These are phyloP conservation scores for Penicillium sp. DNA, from an alignment of 2,329 filamentous ascomycete genomes.

Conservation along the genomic window DNA sequence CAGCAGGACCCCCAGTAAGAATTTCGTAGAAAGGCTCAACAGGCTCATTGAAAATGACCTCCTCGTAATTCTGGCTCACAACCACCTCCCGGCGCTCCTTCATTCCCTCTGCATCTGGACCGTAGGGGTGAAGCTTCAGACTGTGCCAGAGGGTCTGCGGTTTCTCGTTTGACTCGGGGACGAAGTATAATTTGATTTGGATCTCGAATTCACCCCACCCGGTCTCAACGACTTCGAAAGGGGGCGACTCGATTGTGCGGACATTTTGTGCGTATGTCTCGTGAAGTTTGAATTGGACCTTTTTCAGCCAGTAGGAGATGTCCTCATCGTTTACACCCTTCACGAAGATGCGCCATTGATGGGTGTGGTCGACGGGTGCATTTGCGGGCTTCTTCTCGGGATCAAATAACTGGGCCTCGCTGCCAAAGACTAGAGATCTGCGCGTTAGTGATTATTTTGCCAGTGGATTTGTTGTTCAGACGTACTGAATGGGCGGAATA, in stretches of 20 bases:
- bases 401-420: slow-evolving; percentile 76
- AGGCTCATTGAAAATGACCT: slow-evolving; percentile 96
- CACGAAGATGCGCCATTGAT: slow-evolving; percentile 95
- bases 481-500: slow-evolving; percentile 50
- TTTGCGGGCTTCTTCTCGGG: slow-evolving; percentile 72
- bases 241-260: slow-evolving; percentile 78
- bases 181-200: slow-evolving; percentile 91
- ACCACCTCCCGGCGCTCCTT: slow-evolving; percentile 67
- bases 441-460: background rate
- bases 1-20: slow-evolving; percentile 68
- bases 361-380: slow-evolving; percentile 87
- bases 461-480: background rate
- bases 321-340: slow-evolving; percentile 86
- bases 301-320: slow-evolving; percentile 92
- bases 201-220: slow-evolving; percentile 99
- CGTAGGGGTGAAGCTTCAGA: slow-evolving; percentile 86
- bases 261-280: slow-evolving; percentile 93
- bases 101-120: slow-evolving; percentile 71
- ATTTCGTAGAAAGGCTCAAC: slow-evolving; percentile 89
- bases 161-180: slow-evolving; percentile 84
- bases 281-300: slow-evolving; percentile 97
- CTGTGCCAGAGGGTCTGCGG: slow-evolving; percentile 94
- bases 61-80: slow-evolving; percentile 81
- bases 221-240: slow-evolving; percentile 84
- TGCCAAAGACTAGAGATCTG: slow-evolving; percentile 66